Conservation (phyloP, 768 basidiomycete genomes). For the Baorangia bicolor region DNA sequence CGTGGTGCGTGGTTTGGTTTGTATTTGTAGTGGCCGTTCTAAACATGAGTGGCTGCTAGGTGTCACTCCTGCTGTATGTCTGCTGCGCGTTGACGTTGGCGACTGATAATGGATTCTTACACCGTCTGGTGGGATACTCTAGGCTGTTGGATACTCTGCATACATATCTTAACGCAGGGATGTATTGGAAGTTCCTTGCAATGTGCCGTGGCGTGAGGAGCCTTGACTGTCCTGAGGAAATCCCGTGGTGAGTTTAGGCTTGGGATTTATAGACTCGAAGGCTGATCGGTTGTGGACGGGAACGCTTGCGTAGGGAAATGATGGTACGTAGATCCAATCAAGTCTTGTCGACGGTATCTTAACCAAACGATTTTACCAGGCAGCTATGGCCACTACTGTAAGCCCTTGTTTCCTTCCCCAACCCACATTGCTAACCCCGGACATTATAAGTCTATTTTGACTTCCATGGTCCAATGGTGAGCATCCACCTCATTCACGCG, state of each 20-base stretch:
- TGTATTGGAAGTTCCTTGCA: background rate
- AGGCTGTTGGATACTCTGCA: conserved; percentile 6
- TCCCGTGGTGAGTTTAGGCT: conserved; percentile 3
- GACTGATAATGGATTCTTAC: background rate
- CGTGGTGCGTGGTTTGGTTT: background rate
- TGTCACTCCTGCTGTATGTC: background rate
- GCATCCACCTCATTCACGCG: background rate
- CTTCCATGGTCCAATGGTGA: conserved; percentile 13
- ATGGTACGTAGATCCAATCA: background rate
- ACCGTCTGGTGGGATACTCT: background rate
- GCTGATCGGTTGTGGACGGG: background rate
- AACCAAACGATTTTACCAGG: background rate
- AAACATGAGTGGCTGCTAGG: background rate
- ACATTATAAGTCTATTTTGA: background rate
- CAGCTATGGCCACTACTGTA: background rate
- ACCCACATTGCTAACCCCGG: background rate
- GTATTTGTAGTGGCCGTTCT: background rate
- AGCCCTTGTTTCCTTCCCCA: background rate
- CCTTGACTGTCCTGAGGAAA: background rate
- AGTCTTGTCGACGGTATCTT: background rate
- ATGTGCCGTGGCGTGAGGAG: background rate
- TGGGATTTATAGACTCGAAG: background rate
- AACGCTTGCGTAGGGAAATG: background rate
- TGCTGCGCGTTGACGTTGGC: background rate
- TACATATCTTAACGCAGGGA: background rate